phyloP scores from a whole-genome alignment of 2,329 filamentous ascomycete genomes.

The Bipolaris gigantea region DNA sequence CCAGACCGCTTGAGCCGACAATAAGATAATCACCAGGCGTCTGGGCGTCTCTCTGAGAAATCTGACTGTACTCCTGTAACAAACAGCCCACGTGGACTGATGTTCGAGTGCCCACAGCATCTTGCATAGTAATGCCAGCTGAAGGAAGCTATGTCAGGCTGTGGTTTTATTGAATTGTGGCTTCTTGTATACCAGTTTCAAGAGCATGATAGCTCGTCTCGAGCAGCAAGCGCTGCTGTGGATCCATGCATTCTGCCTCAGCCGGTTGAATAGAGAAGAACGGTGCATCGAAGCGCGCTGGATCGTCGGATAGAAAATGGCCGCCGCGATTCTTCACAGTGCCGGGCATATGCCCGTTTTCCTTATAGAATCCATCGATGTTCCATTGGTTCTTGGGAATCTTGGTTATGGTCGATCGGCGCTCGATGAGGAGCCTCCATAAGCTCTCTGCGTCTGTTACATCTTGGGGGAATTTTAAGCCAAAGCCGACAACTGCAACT shows the following conservation, averaged over 20 bases:
- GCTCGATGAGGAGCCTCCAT: slow-evolving; percentile 26
- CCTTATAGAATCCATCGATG: slow-evolving; percentile 21
- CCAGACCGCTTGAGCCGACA: slow-evolving; percentile 8
- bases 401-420: slow-evolving; percentile 18
- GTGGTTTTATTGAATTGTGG: neutral
- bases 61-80: slow-evolving; percentile 15
- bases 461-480: slow-evolving; percentile 29
- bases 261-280: slow-evolving; percentile 25
- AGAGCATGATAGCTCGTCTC: slow-evolving; percentile 35
- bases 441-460: slow-evolving; percentile 16
- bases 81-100: slow-evolving; percentile 23
- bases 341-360: slow-evolving; percentile 10
- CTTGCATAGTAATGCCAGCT: slow-evolving; percentile 22
- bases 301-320: slow-evolving; percentile 26
- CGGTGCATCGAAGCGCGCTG: slow-evolving; percentile 24
- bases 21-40: slow-evolving; percentile 17
- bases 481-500: slow-evolving; percentile 45
- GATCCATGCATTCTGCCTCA: slow-evolving; percentile 31
- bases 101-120: slow-evolving; percentile 19
- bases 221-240: slow-evolving; percentile 29
- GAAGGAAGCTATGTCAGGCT: neutral
- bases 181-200: slow-evolving; percentile 23
- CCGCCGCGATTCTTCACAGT: slow-evolving; percentile 17
- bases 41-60: slow-evolving; percentile 11
- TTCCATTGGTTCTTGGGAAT: slow-evolving; percentile 24